These are phyloP conservation scores for Starmerella asiatica DNA, from an alignment of 805 yeast genomes.

Conservation along the genomic window DNA sequence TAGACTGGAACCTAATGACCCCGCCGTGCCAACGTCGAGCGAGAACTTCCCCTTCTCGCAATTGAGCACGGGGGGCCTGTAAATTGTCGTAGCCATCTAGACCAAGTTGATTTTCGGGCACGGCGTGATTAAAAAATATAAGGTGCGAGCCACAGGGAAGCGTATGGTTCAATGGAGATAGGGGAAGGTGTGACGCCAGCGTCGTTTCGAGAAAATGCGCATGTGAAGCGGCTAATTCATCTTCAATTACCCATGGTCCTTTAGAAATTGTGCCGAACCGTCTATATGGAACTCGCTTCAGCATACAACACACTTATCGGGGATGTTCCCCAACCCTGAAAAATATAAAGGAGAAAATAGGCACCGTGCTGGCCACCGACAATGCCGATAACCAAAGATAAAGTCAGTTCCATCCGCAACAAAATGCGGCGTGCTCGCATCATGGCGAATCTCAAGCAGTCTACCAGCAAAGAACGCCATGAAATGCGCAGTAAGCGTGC, in stretches of 20 bases:
- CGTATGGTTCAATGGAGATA: slow-evolving; percentile 12
- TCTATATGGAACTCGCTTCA: too few relatives aligned
- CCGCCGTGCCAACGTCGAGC: slow-evolving; percentile 75
- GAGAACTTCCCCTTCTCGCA: slow-evolving; percentile 27
- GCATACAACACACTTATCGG: too few relatives aligned
- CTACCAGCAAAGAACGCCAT: slow-evolving; percentile 63
- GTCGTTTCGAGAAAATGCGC: slow-evolving; percentile 24
- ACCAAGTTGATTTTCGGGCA: slow-evolving; percentile 37
- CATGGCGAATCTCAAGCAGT: slow-evolving; percentile 59
- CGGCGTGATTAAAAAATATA: slow-evolving; percentile 49
- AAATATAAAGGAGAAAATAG: too few relatives aligned
- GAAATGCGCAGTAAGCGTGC: slow-evolving; percentile 67
- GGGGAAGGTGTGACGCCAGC: slow-evolving; percentile 20
- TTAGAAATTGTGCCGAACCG: too few relatives aligned
- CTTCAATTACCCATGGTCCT: slow-evolving; percentile 21
- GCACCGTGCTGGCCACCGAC: too few relatives aligned
- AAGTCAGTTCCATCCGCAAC: slow-evolving; percentile 42
- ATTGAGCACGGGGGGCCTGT: slow-evolving; percentile 43
- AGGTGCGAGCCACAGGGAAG: slow-evolving; percentile 46
- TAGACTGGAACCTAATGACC: slow-evolving; percentile 32
- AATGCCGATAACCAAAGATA: slow-evolving; percentile 22
- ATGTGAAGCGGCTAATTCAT: slow-evolving; percentile 24
- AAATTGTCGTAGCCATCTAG: slow-evolving; percentile 70
- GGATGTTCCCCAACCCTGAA: slow-evolving; percentile 2
- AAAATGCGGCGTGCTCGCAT: slow-evolving; percentile 70